phyloP scores from a whole-genome alignment of 495 filamentous ascomycete genomes.

The Stereocaulon alpinum region DNA sequence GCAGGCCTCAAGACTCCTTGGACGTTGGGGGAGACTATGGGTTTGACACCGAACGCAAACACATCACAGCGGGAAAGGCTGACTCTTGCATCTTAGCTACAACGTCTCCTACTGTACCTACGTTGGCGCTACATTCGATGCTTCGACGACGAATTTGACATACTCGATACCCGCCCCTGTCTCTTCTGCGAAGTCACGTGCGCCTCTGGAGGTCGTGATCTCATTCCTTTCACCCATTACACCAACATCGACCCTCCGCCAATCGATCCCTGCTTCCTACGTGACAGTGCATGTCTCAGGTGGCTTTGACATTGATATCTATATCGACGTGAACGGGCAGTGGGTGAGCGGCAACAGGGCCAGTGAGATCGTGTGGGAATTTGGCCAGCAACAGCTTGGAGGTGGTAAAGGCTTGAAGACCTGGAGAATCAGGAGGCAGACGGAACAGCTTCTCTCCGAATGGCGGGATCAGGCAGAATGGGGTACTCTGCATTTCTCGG shows the following conservation, averaged over 20 bases:
- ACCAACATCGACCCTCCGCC: constrained; percentile 79
- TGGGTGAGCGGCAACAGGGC: constrained; percentile 73
- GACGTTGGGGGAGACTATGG: constrained; percentile 28
- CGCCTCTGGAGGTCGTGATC: constrained; percentile 52
- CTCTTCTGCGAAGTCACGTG: constrained; percentile 21
- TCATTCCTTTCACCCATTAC: constrained; percentile 92
- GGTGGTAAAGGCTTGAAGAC: constrained; percentile 39
- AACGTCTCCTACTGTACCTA: constrained; percentile 62
- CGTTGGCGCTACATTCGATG: constrained; percentile 73
- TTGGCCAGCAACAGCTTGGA: constrained; percentile 34
- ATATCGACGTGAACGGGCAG: constrained; percentile 79
- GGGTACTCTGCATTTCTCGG: constrained; percentile 75
- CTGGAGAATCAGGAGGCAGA: constrained; percentile 53
- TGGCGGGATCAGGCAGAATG: constrained; percentile 72
- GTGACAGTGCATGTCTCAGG: constrained; percentile 66
- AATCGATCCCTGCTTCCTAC: constrained; percentile 85
- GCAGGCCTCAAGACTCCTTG: constrained; percentile 76
- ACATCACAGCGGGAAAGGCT: not conserved
- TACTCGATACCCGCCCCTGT: constrained; percentile 53
- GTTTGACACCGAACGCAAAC: constrained; percentile 26
- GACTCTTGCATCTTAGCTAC: constrained; percentile 34
- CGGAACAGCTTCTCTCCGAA: constrained; percentile 65
- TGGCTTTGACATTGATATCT: constrained; percentile 63
- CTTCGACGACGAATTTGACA: constrained; percentile 85
- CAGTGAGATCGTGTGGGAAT: constrained; percentile 59